Percentiles rank a stretch among this genome's conserved stretches.
Evolutionary conservation across 177 flowering plant species (phyloP).

Genomic region (Tripterygium wilfordii): DNA sequence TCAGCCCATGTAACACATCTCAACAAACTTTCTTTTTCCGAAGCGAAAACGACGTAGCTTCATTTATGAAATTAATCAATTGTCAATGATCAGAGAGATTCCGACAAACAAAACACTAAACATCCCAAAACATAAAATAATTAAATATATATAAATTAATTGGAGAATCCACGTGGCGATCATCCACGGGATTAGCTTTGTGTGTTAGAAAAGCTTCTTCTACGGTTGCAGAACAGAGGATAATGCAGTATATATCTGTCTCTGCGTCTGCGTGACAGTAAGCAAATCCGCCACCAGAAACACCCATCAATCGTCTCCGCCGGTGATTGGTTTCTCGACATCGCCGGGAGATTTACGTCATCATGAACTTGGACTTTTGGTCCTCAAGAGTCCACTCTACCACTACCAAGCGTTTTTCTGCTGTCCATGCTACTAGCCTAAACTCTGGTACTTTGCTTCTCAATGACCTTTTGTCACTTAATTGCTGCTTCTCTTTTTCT

Average conservation of each 20-base stretch:
- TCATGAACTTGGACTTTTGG: conserved; percentile 60
- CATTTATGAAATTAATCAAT: no score
- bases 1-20: no score
- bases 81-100: no score
- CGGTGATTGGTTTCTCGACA: background rate
- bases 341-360: conserved; percentile 6
- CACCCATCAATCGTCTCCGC: background rate
- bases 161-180: conserved; percentile 21
- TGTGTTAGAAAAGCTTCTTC: conserved; percentile 22
- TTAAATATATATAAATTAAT: no score
- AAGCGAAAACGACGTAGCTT: no score
- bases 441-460: conserved; percentile 30
- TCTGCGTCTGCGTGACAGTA: background rate
- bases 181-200: conserved; percentile 14
- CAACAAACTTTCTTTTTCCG: no score
- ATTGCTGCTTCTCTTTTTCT: background rate
- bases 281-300: background rate
- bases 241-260: no score
- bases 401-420: conserved; percentile 36
- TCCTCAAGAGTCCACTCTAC: conserved; percentile 41
- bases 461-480: background rate
- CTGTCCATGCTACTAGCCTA: conserved; percentile 35
- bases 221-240: conserved; percentile 1
- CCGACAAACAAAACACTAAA: no score
- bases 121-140: no score